phyloP scores from a whole-genome alignment of 148 eudicot species.

The Rhododendron kiyosumense region DNA sequence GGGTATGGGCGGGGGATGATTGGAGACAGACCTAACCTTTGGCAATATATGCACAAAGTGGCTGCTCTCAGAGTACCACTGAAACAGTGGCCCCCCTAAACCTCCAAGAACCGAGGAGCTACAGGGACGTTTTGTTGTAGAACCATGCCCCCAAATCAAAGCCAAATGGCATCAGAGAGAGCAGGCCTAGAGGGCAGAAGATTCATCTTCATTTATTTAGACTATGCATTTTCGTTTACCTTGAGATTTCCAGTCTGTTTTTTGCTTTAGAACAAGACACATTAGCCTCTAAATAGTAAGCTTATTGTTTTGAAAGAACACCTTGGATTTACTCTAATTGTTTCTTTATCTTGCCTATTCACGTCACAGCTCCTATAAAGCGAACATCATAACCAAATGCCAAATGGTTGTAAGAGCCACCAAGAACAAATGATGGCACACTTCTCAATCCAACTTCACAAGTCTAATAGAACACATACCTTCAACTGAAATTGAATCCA shows the following conservation, averaged over 20 bases:
- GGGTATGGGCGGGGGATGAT: too few relatives aligned
- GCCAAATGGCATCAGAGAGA: too few relatives aligned
- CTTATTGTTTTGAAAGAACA: background rate
- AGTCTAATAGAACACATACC: slow-evolving; percentile 21
- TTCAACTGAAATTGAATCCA: slow-evolving; percentile 77
- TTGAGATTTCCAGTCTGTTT: too few relatives aligned
- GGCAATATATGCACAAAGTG: too few relatives aligned
- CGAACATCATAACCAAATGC: background rate
- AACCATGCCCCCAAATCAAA: too few relatives aligned
- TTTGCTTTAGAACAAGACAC: background rate
- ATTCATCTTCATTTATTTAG: background rate
- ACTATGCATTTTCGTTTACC: background rate
- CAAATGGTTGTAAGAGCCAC: background rate
- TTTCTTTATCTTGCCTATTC: background rate
- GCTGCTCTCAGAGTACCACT: too few relatives aligned
- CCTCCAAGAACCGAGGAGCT: too few relatives aligned
- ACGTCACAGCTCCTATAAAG: background rate
- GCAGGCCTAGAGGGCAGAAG: too few relatives aligned
- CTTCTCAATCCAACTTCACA: background rate
- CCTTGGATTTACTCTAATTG: background rate
- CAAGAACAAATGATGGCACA: background rate
- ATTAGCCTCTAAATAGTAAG: background rate
- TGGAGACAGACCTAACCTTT: too few relatives aligned
- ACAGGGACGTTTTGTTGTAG: too few relatives aligned
- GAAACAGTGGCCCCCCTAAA: too few relatives aligned